phyloP scores from a whole-genome alignment of 257 asterid species.

The Gentiana dahurica region DNA sequence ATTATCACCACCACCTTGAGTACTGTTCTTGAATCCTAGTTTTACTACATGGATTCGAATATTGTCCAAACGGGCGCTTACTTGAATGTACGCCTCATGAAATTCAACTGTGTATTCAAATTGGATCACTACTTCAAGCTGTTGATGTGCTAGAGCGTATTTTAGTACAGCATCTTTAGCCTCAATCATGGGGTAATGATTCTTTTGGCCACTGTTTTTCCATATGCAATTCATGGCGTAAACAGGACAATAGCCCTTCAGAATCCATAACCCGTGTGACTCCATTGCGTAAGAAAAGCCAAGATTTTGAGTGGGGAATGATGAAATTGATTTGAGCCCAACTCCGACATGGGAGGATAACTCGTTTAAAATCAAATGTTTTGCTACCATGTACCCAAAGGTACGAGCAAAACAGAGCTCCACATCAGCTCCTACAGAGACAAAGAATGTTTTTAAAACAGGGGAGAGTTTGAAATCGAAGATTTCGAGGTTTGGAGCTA shows the following conservation, averaged over 20 bases:
- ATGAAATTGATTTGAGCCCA: no score
- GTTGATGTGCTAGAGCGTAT: conserved; percentile 78
- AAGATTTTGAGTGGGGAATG: conserved; percentile 7
- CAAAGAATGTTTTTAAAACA: conserved; percentile 52
- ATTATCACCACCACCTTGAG: neutral
- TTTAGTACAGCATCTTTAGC: conserved; percentile 50
- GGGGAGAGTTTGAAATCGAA: conserved; percentile 49
- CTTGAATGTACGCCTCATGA: conserved; percentile 49
- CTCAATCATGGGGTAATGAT: conserved; percentile 22
- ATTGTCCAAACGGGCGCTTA: conserved; percentile 59
- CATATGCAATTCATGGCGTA: conserved; percentile 4
- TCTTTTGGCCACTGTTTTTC: neutral
- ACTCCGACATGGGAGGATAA: conserved; percentile 19
- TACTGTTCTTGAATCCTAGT: conserved; percentile 41
- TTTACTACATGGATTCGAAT: conserved; percentile 57
- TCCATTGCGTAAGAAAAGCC: conserved; percentile 6
- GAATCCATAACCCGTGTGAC: no score
- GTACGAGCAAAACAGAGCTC: conserved; percentile 74
- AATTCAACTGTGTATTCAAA: conserved; percentile 52
- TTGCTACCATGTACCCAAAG: conserved; percentile 66
- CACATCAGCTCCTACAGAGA: conserved; percentile 62
- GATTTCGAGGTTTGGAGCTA: conserved; percentile 50
- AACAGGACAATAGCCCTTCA: neutral
- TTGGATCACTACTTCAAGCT: conserved; percentile 75
- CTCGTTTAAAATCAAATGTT: conserved; percentile 54